Conservation (phyloP, 805 yeast genomes). For the Monosporozyma yasuniensis region DNA sequence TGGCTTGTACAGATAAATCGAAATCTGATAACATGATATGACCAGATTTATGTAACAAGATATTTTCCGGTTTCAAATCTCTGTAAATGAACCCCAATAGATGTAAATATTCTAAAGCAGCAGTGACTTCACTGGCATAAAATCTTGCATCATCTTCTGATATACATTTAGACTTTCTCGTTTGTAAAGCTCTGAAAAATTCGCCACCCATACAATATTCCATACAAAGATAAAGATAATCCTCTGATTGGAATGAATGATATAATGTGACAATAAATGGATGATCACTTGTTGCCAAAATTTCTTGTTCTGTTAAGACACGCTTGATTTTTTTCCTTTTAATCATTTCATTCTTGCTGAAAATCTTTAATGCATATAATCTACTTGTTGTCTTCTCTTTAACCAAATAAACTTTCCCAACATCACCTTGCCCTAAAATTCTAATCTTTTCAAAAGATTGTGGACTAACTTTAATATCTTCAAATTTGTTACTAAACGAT, state of each 20-base stretch:
- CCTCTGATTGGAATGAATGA: slow-evolving; percentile 94
- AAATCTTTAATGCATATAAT: slow-evolving; percentile 85
- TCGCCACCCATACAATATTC: slow-evolving; percentile 99
- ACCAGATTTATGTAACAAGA: slow-evolving; percentile 88
- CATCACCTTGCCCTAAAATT: slow-evolving; percentile 94
- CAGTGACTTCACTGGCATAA: slow-evolving; percentile 95
- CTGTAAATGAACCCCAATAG: slow-evolving; percentile 95
- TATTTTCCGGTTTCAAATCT: slow-evolving; percentile 94
- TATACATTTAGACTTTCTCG: slow-evolving; percentile 77
- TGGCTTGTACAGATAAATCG: slow-evolving; percentile 86
- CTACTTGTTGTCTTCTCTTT: slow-evolving; percentile 67
- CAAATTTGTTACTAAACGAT: slow-evolving; percentile 57
- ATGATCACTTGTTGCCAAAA: slow-evolving; percentile 87
- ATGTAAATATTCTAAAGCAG: slow-evolving; percentile 92
- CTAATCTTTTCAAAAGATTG: slow-evolving; percentile 82
- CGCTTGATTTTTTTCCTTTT: slow-evolving; percentile 90
- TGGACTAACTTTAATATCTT: slow-evolving; percentile 77
- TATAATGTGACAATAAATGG: slow-evolving; percentile 95
- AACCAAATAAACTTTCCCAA: slow-evolving; percentile 91
- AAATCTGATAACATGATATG: slow-evolving; percentile 97
- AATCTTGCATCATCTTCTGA: slow-evolving; percentile 83
- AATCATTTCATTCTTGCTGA: slow-evolving; percentile 88
- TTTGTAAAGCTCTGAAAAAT: slow-evolving; percentile 90
- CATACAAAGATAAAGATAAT: slow-evolving; percentile 87
- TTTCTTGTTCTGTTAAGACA: slow-evolving; percentile 94